These are phyloP conservation scores for Apophysomyces sp. DNA, from an alignment of 371 early-diverging fungal genomes.

Conservation along the genomic window DNA sequence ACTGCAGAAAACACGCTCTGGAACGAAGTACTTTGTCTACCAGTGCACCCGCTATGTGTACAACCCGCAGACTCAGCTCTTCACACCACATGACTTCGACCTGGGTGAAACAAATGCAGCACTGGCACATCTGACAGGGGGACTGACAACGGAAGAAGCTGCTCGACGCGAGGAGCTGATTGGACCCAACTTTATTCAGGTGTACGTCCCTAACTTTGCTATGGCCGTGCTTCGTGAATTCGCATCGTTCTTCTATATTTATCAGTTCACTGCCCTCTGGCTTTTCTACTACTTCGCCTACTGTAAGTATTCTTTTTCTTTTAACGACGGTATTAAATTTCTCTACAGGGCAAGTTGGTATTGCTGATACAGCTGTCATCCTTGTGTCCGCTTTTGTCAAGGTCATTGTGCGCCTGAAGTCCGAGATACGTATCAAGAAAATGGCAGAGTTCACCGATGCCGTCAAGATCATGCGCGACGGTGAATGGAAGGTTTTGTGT, in stretches of 20 bases:
- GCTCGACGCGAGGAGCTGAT: conserved; percentile 54
- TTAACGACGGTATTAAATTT: background rate
- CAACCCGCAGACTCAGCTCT: conserved; percentile 44
- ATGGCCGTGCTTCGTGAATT: conserved; percentile 66
- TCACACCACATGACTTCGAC: conserved; percentile 56
- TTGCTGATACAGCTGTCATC: conserved; percentile 73
- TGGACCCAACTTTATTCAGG: conserved; percentile 74
- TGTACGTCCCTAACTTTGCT: conserved; percentile 55
- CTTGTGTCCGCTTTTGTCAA: conserved; percentile 70
- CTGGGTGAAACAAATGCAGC: conserved; percentile 56
- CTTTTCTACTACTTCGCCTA: conserved; percentile 75
- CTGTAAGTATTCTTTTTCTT: conserved; percentile 31
- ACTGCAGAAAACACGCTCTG: conserved; percentile 48
- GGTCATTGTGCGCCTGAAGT: conserved; percentile 60
- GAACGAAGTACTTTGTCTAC: conserved; percentile 68
- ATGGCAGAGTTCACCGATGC: conserved; percentile 65
- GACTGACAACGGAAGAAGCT: conserved; percentile 62
- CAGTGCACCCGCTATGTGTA: conserved; percentile 78
- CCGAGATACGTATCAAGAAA: conserved; percentile 65
- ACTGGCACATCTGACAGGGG: conserved; percentile 45
- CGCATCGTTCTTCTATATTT: conserved; percentile 75
- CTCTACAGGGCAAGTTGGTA: conserved; percentile 57
- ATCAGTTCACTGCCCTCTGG: conserved; percentile 75
- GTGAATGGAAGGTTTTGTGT: conserved; percentile 50
- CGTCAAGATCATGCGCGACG: conserved; percentile 56